Base-by-base conservation (phyloP, 306 rosid genomes). In the Crotalaria pallida region DNA sequence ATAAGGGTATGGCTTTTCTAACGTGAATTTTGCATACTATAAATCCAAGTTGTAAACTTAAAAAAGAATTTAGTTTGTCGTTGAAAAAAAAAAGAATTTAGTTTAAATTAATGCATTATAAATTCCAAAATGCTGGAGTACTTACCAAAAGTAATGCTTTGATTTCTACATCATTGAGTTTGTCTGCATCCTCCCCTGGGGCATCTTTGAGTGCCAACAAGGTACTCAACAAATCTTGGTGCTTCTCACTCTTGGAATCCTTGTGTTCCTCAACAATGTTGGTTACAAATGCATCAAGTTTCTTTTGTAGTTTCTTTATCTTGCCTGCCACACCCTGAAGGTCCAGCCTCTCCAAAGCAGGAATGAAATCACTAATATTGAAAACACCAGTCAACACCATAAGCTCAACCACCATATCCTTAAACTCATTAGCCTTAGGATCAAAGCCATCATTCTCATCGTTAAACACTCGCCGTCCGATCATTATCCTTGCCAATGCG, bases 331-430 rank as follows among this genome's bases (percentile, higher is more conserved):
- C 87, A 1, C 98, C 93, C 27, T 79, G 85, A 34, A 92, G 71
- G 71, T 92, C 96, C 0, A 92, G 68, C 78, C 84, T 80, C 21
- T 86, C 98, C 0, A 90, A 78, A 0, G 78, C 48, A 1, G 98
- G 96, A 33, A 90, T 58, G 31, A 88, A 92, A 64, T 92, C 96
- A 0, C 96, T 89, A 0, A 90, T 67, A 77, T 90, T 85, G 71
- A 88, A 77, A 68, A 79, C 87, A 11, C 98, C 96, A 0, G 86
- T 77, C 29, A 92, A 52, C 2, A 67, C 83, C 98, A 92, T 86
- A 43, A 84, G 58, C 40, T 90, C 93, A 68, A 83, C 76, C 44
- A 88, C 93, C 91, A 90, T 90, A 0, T 79, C 75, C 61, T 88
- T 88, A 69, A 89, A 92, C 63, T 79, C 93, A 18, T 88, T 85